Base-by-base conservation (phyloP, 768 basidiomycete species). In the Mycena kentingensis region DNA sequence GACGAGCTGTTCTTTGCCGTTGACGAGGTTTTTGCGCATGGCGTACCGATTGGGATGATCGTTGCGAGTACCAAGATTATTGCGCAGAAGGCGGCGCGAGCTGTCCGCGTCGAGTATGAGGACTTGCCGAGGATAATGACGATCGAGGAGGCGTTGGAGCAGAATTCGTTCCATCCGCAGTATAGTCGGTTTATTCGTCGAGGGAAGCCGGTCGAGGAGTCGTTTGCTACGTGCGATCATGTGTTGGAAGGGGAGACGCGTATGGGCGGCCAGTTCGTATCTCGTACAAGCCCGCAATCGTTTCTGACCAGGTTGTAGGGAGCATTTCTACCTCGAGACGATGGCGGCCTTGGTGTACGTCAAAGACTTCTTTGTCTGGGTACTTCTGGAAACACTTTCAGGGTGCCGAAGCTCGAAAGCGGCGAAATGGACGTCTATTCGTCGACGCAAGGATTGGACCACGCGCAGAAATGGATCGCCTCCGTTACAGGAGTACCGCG, bases 351-450 rank as follows among this genome's bases (percentile, higher is more conserved):
- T 60, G 4, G 55, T 57, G 59, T 60, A 48, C 15, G 37, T 18
- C 27, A 27, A 15, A 13, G 4, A 1, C 10, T 22, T 16, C 12
- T 18, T 13, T 39, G 32, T n/a, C 18, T 27, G 18, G 8, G 15
- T 47, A 35, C 24, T 32, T 19, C 34, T 32, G 28, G 10, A 38
- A 35, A 28, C n/a, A n/a, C 46, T 21, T 19, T 4, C 28, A 60
- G 59, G 3, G 59, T 60, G 21, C 59, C 59, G 8, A 60, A 60
- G 32, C 54, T 60, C 26, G 59, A 60, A 41, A 53, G 48, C 18
- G 59, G 59, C 18, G 59, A 60, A 35, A 54, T 60, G 59, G 59
- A 60, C 13, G 48, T 60, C 3, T 60, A 56, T 32, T 57, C 59
- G 27, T 60, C 59, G 4, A 60, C 55, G 10, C 59, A 60, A 34